These are phyloP conservation scores for Penicillium sp. DNA, from an alignment of 2,329 filamentous ascomycete genomes.

Conservation along the genomic window DNA sequence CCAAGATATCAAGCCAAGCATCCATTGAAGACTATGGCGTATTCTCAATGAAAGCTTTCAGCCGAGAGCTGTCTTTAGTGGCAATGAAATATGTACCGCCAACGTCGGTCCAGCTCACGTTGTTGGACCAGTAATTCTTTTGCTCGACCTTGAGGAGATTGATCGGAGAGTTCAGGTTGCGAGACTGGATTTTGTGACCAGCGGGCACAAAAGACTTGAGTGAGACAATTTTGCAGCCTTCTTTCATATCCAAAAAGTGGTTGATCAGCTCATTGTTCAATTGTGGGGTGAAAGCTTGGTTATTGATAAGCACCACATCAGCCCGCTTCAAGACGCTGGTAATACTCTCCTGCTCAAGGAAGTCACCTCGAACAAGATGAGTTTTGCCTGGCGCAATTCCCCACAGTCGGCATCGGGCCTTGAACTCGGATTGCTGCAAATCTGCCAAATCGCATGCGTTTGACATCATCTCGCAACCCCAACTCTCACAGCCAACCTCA, in stretches of 20 bases:
- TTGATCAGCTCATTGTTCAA: conserved; percentile 82
- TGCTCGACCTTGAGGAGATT: conserved; percentile 77
- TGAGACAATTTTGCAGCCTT: conserved; percentile 85
- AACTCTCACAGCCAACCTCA: conserved; percentile 89
- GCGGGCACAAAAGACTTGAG: conserved; percentile 87
- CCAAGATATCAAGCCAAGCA: conserved; percentile 1
- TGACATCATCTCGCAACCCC: conserved; percentile 95
- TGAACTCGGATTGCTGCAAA: conserved; percentile 78
- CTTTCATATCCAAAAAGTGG: conserved; percentile 90
- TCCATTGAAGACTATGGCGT: conserved; percentile 26
- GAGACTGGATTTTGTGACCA: conserved; percentile 69
- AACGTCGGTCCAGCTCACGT: conserved; percentile 87
- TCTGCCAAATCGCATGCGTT: conserved; percentile 82
- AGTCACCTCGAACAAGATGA: conserved; percentile 79
- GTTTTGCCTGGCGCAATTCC: conserved; percentile 77
- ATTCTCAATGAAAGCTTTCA: conserved; percentile 50
- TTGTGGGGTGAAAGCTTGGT: conserved; percentile 88
- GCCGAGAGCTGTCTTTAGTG: conserved; percentile 65
- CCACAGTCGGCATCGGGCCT: conserved; percentile 83
- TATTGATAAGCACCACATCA: conserved; percentile 97
- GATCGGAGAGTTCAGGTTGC: conserved; percentile 76
- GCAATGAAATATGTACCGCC: conserved; percentile 87
- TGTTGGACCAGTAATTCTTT: conserved; percentile 65
- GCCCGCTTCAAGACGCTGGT: conserved; percentile 73
- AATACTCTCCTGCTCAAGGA: conserved; percentile 71